These are phyloP conservation scores for Artemisia princeps DNA, from an alignment of 140 eudicot species.

Conservation along the genomic window DNA sequence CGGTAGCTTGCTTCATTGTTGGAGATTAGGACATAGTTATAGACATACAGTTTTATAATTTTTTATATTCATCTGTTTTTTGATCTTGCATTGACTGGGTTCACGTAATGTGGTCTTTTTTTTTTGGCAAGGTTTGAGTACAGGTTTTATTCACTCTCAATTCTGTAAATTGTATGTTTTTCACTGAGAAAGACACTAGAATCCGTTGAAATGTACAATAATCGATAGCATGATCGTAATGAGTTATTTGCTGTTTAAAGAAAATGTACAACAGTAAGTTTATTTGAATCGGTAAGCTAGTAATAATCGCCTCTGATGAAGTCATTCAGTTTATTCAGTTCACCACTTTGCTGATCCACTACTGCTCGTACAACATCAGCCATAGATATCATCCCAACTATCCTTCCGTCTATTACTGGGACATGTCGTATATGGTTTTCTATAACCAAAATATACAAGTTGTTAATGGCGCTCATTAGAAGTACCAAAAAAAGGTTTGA, in stretches of 20 bases:
- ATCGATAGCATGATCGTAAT: too few relatives aligned
- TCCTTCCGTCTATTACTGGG: slow-evolving; percentile 74
- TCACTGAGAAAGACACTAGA: not conserved
- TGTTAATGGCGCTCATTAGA: not conserved
- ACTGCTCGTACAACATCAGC: slow-evolving; percentile 69
- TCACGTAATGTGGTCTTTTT: not conserved
- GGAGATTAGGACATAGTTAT: slow-evolving; percentile 12
- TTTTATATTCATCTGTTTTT: not conserved
- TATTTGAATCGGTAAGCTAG: slow-evolving; percentile 20
- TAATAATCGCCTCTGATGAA: slow-evolving; percentile 73
- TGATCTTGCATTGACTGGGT: slow-evolving; percentile 3
- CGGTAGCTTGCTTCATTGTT: slow-evolving; percentile 10
- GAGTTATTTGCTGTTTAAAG: not conserved
- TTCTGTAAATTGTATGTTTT: not conserved
- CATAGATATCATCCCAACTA: slow-evolving; percentile 86
- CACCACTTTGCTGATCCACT: slow-evolving; percentile 79
- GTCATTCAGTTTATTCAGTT: slow-evolving; percentile 57
- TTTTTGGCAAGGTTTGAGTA: slow-evolving; percentile 10
- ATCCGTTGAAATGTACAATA: not conserved
- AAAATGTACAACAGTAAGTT: slow-evolving; percentile 12
- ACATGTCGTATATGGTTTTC: slow-evolving; percentile 77
- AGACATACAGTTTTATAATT: not conserved
- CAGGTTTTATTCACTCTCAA: not conserved
- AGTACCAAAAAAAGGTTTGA: not conserved
- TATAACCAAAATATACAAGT: slow-evolving; percentile 22